phyloP scores from a whole-genome alignment of 768 basidiomycete genomes.

The Coprinellus aureogranulatus region DNA sequence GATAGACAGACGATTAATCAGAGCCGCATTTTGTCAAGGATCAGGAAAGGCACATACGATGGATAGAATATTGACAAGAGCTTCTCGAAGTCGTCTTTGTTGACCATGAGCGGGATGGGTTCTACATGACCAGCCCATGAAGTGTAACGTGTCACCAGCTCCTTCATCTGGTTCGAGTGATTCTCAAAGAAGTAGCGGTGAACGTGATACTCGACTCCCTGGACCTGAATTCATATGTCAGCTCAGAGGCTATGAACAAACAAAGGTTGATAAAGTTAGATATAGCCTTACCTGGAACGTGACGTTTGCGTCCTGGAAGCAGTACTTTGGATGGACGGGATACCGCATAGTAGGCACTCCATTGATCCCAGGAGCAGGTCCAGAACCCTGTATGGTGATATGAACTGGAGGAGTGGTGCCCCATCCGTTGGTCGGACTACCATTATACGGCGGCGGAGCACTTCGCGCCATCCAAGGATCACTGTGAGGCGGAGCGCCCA shows the following conservation, averaged over 20 bases:
- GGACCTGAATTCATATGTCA: too few species aligned
- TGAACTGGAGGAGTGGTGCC: not conserved
- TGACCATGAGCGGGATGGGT: constrained; percentile 24
- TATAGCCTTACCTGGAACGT: constrained; percentile 5
- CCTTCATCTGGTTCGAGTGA: constrained; percentile 23
- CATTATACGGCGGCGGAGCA: too few species aligned
- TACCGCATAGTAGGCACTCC: not conserved
- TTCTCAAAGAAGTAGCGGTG: constrained; percentile 27
- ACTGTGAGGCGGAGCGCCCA: too few species aligned
- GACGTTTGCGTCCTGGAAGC: constrained; percentile 6
- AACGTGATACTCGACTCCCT: constrained; percentile 21
- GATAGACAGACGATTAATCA: too few species aligned
- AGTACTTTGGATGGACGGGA: constrained; percentile 4
- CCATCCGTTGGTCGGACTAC: too few species aligned
- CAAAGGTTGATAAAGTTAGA: not conserved
- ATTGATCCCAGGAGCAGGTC: not conserved
- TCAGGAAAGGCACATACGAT: constrained; percentile 35
- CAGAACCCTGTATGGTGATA: not conserved
- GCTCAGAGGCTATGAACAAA: too few species aligned
- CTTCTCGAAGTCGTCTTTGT: constrained; percentile 40
- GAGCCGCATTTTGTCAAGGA: too few species aligned
- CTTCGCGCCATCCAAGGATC: too few species aligned
- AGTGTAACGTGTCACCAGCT: constrained; percentile 52
- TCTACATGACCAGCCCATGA: constrained; percentile 41
- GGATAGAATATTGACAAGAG: constrained; percentile 55